phyloP scores from a whole-genome alignment of 2,329 filamentous ascomycete genomes.

The Periglandula ipomoeae region DNA sequence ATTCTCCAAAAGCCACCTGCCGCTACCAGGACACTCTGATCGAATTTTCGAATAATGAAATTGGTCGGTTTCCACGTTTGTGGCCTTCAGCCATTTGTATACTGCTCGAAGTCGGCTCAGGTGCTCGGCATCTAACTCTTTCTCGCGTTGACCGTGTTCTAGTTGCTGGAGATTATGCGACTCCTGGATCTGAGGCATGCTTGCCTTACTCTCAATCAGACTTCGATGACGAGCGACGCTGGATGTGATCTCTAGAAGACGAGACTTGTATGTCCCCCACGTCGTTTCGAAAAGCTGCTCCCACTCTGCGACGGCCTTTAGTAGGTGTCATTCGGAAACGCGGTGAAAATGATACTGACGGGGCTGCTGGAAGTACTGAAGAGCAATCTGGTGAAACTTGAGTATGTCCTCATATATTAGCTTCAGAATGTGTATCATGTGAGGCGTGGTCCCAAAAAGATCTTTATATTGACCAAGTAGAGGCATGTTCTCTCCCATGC shows the following conservation, averaged over 20 bases:
- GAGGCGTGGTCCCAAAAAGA: not conserved
- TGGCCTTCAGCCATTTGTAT: not conserved
- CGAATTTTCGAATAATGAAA: not conserved
- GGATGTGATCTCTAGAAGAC: not conserved
- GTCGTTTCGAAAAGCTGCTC: not conserved
- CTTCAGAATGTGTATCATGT: not conserved
- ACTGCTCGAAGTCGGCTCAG: not conserved
- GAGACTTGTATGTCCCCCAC: not conserved
- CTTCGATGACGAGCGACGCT: not conserved
- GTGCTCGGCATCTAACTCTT: not conserved
- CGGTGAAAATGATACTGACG: not conserved
- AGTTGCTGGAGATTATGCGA: not conserved
- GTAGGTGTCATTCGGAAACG: not conserved
- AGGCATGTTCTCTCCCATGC: not conserved
- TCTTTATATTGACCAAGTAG: not conserved
- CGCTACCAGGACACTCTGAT: not conserved
- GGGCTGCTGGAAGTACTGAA: not conserved
- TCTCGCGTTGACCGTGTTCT: not conserved
- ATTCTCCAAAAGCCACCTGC: not conserved
- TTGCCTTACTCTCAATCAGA: not conserved
- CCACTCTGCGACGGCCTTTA: not conserved
- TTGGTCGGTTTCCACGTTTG: not conserved
- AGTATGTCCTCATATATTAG: not conserved
- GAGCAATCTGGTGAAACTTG: not conserved
- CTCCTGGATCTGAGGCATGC: not conserved